Percentiles rank a stretch among this genome's conserved stretches.
Evolutionary conservation across 2,329 filamentous ascomycete genomes (phyloP).

Genomic region (Didymella keratinophila): DNA sequence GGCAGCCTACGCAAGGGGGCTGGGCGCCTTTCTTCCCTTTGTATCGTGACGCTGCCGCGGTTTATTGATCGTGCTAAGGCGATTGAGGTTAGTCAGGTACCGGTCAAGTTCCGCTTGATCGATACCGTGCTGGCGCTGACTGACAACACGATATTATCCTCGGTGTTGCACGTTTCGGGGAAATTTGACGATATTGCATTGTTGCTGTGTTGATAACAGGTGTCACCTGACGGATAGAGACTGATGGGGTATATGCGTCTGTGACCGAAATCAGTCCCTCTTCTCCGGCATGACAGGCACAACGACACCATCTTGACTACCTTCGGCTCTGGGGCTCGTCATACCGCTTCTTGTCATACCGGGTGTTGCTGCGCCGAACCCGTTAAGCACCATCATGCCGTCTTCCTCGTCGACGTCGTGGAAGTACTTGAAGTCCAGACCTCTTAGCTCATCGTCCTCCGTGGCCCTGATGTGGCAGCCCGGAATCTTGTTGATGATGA

Average conservation of each 20-base stretch:
- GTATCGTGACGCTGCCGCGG: constrained; percentile 9
- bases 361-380: constrained; percentile 26
- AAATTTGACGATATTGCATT: not conserved
- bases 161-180: not conserved
- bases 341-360: constrained; percentile 18
- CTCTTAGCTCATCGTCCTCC: constrained; percentile 63
- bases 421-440: constrained; percentile 62
- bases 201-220: not conserved
- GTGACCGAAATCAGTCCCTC: constrained; percentile 23
- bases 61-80: not conserved
- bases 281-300: constrained; percentile 28
- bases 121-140: constrained; percentile 1
- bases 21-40: not conserved
- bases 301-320: constrained; percentile 33
- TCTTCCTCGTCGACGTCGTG: constrained; percentile 44
- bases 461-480: constrained; percentile 63
- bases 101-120: not conserved
- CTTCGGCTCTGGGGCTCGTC: constrained; percentile 22
- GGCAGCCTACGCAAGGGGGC: not conserved
- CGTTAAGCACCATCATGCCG: constrained; percentile 34
- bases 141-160: not conserved
- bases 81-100: constrained; percentile 8
- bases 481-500: constrained; percentile 65
- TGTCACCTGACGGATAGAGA: not conserved
- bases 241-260: not conserved